Percentiles rank a stretch among this genome's conserved stretches.
These are phyloP conservation scores for Tetrahymena elliotti DNA, from an alignment of 73 alveolate genomes.

Conservation along the genomic window DNA sequence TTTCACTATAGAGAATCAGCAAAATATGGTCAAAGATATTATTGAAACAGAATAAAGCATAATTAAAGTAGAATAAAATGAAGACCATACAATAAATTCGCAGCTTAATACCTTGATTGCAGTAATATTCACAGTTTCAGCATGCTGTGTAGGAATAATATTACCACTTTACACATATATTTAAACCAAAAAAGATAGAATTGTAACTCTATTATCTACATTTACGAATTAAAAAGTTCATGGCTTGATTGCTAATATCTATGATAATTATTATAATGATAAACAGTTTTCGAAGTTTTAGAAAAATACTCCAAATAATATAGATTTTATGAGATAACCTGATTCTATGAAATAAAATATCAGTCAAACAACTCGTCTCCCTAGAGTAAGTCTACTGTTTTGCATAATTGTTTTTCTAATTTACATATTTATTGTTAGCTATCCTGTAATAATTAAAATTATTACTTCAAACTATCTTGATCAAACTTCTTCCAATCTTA, in stretches of 20 bases:
- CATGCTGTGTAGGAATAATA: not conserved
- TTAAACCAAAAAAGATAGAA: not conserved
- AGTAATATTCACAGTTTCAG: not conserved
- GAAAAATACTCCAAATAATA: not conserved
- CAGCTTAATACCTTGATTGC: not conserved
- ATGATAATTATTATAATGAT: not conserved
- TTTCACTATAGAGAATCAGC: not conserved
- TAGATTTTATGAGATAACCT: not conserved
- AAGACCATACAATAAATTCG: not conserved
- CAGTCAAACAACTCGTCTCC: not conserved
- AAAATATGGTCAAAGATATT: not conserved
- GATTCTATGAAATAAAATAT: not conserved
- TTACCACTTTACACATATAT: not conserved
- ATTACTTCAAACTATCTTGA: not conserved
- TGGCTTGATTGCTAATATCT: not conserved
- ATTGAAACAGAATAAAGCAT: not conserved
- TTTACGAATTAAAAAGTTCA: not conserved
- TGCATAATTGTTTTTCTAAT: not conserved
- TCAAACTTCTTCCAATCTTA: not conserved
- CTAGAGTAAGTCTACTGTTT: not conserved
- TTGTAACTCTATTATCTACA: not conserved
- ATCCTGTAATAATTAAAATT: not conserved
- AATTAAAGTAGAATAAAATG: not conserved
- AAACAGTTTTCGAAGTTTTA: not conserved
- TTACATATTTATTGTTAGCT: not conserved